Evolutionary conservation across 2,329 filamentous ascomycete genomes (phyloP).

Genomic region (Pyrenochaeta sp.): DNA sequence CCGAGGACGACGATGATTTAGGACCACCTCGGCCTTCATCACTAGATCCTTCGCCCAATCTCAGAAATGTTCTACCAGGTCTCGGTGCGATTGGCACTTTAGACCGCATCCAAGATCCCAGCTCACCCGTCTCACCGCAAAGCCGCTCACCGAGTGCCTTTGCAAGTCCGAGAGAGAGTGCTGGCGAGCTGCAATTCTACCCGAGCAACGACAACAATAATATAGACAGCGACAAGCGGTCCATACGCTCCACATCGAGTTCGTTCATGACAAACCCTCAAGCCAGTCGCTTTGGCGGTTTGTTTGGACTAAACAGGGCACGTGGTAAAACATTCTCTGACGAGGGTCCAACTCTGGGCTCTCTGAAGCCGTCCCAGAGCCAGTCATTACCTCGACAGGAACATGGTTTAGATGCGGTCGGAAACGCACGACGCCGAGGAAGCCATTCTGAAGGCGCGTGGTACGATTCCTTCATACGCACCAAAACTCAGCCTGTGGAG

Average conservation of each 20-base stretch:
- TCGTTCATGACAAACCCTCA: conserved; percentile 59
- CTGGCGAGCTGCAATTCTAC: conserved; percentile 52
- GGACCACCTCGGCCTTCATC: conserved; percentile 33
- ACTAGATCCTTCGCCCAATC: conserved; percentile 40
- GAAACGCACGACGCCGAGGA: conserved; percentile 64
- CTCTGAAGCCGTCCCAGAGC: conserved; percentile 75
- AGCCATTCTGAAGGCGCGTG: conserved; percentile 60
- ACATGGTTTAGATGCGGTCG: conserved; percentile 57
- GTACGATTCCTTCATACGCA: conserved; percentile 62
- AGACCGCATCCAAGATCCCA: conserved; percentile 47
- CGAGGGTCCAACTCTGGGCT: conserved; percentile 72
- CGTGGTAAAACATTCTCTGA: conserved; percentile 68
- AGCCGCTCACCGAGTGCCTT: conserved; percentile 57
- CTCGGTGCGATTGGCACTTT: conserved; percentile 52
- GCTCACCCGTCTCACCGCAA: conserved; percentile 53
- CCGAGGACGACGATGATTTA: conserved; percentile 43
- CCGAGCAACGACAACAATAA: conserved; percentile 48
- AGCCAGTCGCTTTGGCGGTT: conserved; percentile 62
- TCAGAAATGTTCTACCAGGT: conserved; percentile 49
- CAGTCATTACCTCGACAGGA: conserved; percentile 76
- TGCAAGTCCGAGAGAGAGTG: conserved; percentile 58
- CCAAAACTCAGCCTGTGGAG: conserved; percentile 44
- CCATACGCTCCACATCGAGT: conserved; percentile 58
- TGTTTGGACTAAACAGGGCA: conserved; percentile 69
- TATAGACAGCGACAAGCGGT: conserved; percentile 56